phyloP scores from a whole-genome alignment of 106 monocot species.

The Allium fistulosum region DNA sequence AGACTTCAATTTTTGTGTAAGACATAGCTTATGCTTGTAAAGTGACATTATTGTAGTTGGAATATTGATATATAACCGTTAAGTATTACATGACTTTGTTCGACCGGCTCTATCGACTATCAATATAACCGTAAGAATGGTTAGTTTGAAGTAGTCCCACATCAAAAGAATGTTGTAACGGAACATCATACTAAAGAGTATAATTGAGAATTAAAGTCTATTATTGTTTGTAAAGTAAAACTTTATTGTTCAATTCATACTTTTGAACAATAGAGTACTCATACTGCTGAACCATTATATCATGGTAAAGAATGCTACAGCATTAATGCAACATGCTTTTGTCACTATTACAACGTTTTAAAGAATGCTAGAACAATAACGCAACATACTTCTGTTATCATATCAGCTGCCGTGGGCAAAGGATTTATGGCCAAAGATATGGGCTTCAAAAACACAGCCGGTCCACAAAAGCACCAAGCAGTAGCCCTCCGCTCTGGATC shows the following conservation, averaged over 20 bases:
- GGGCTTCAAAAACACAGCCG: conserved; percentile 12
- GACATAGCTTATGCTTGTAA: no score
- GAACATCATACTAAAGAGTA: no score
- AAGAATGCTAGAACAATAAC: no score
- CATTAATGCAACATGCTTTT: neutral
- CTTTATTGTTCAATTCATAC: neutral
- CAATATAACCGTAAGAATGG: no score
- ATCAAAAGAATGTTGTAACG: no score
- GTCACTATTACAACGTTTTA: neutral
- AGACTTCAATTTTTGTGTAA: no score
- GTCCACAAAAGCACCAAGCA: conserved; percentile 17
- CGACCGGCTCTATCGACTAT: no score
- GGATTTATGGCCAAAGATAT: conserved; percentile 14
- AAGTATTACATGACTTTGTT: no score
- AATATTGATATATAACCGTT: no score
- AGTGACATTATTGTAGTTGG: no score
- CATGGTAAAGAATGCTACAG: neutral
- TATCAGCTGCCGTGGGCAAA: conserved; percentile 9
- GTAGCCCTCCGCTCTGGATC: conserved; percentile 16
- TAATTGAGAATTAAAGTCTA: neutral
- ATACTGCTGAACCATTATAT: neutral
- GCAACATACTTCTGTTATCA: neutral
- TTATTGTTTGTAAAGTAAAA: neutral
- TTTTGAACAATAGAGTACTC: neutral
- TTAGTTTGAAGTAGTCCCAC: no score